Conservation (phyloP, 1,139 yeast genomes). For the Blastobotrys indianensis region DNA sequence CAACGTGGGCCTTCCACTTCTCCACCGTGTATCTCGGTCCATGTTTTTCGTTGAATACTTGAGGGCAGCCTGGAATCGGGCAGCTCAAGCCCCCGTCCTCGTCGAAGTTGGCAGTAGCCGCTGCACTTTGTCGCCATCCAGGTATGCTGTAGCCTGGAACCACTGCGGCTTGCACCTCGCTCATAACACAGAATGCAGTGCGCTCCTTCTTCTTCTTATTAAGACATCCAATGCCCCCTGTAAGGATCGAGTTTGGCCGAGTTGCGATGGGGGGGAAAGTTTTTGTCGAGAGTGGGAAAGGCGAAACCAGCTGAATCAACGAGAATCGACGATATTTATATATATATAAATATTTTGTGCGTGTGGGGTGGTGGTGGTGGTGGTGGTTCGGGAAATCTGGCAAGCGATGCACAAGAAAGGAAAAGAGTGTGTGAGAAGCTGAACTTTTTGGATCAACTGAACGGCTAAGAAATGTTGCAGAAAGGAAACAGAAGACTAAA, state of each 20-base stretch:
- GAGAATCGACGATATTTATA: too few relatives aligned
- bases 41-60: constrained; percentile 4
- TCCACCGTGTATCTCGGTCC: constrained; percentile 6
- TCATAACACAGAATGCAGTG: neutral
- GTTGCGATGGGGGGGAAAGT: neutral
- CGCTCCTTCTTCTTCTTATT: too few relatives aligned
- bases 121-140: constrained; percentile 2
- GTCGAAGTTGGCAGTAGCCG: constrained; percentile 1
- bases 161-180: neutral
- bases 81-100: constrained; percentile 4
- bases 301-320: neutral
- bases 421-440: too few relatives aligned
- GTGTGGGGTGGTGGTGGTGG: too few relatives aligned
- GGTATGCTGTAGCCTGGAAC: constrained; percentile 4
- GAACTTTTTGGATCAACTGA: too few relatives aligned
- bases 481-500: too few relatives aligned
- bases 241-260: neutral
- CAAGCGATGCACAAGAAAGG: too few relatives aligned
- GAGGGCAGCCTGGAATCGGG: constrained; percentile 9
- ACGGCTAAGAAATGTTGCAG: too few relatives aligned
- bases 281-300: neutral
- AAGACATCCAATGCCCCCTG: neutral
- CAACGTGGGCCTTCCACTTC: constrained; percentile 7
- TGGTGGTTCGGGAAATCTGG: too few relatives aligned
- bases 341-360: too few relatives aligned